These are phyloP conservation scores for Abrus pulchellus DNA, from an alignment of 306 rosid species.

Conservation along the genomic window DNA sequence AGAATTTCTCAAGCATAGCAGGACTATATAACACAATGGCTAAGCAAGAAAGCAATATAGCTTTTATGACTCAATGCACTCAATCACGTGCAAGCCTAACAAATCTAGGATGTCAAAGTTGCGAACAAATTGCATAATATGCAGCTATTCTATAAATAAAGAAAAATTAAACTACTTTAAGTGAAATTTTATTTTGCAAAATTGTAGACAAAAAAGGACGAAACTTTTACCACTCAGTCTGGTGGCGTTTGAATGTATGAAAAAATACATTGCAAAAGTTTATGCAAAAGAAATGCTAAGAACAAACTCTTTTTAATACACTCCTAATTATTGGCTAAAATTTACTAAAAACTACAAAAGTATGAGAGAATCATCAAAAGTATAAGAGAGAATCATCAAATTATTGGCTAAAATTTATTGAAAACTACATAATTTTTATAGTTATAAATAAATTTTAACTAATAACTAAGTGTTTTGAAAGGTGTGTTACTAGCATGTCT, in stretches of 20 bases:
- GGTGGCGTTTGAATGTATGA: not conserved
- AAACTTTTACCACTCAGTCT: slow-evolving; percentile 1
- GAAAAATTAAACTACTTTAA: not conserved
- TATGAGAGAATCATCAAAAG: too few relatives aligned
- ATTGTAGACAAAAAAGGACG: not conserved
- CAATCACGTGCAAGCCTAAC: slow-evolving; percentile 1
- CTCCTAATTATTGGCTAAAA: too few relatives aligned
- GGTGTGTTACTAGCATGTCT: too few relatives aligned
- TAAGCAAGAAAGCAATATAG: slow-evolving; percentile 5
- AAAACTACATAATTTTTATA: too few relatives aligned
- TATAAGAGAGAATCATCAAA: too few relatives aligned
- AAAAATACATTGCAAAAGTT: not conserved
- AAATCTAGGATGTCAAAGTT: not conserved
- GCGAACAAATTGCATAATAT: not conserved
- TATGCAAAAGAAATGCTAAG: not conserved
- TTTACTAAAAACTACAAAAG: too few relatives aligned
- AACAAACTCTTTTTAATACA: too few relatives aligned
- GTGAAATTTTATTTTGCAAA: slow-evolving; percentile 9
- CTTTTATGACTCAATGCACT: slow-evolving; percentile 7
- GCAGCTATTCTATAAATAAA: not conserved
- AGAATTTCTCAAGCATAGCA: slow-evolving; percentile 5
- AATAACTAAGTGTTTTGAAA: too few relatives aligned
- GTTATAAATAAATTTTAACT: too few relatives aligned
- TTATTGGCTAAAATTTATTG: too few relatives aligned
- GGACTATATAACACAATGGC: not conserved